Conservation (phyloP, 2,329 filamentous ascomycete genomes). For the Emmonsia crescens region DNA sequence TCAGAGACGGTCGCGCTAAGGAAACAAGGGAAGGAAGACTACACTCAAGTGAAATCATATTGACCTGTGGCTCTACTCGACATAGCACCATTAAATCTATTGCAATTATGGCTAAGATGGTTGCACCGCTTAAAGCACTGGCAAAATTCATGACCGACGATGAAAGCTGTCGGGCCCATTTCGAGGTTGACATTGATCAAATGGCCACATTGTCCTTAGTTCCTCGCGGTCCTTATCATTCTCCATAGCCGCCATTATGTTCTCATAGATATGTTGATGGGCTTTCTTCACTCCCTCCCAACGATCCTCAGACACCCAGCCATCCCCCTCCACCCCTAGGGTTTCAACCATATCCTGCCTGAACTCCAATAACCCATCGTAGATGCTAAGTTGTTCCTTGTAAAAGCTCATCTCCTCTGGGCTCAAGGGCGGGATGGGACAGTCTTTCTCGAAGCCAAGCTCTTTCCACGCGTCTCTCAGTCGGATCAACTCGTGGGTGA, state of each 20-base stretch:
- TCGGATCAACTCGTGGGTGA: constrained; percentile 31
- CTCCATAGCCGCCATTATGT: constrained; percentile 9
- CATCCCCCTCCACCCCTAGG: constrained; percentile 12
- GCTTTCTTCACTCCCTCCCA: constrained; percentile 11
- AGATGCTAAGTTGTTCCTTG: constrained; percentile 11
- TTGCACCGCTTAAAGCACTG: too few species aligned
- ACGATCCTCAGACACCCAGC: constrained; percentile 12
- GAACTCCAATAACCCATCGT: constrained; percentile 9
- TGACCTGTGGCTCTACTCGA: too few species aligned
- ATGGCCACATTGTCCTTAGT: constrained; percentile 15
- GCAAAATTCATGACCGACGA: too few species aligned
- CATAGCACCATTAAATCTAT: too few species aligned
- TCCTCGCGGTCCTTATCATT: constrained; percentile 11
- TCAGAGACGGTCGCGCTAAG: too few species aligned
- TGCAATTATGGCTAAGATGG: too few species aligned
- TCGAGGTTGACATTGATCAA: too few species aligned
- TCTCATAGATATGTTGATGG: constrained; percentile 11
- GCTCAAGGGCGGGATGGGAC: constrained; percentile 10
- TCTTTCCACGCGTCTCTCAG: constrained; percentile 27
- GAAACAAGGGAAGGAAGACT: too few species aligned
- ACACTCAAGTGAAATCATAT: too few species aligned
- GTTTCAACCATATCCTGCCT: constrained; percentile 13
- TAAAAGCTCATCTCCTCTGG: constrained; percentile 10
- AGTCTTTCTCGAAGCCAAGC: constrained; percentile 26
- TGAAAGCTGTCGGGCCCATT: too few species aligned